Evolutionary conservation across 2,329 filamentous ascomycete species (phyloP), one percentile per base, ranked within the genome.

Genomic region (Macrophomina tecta): DNA sequence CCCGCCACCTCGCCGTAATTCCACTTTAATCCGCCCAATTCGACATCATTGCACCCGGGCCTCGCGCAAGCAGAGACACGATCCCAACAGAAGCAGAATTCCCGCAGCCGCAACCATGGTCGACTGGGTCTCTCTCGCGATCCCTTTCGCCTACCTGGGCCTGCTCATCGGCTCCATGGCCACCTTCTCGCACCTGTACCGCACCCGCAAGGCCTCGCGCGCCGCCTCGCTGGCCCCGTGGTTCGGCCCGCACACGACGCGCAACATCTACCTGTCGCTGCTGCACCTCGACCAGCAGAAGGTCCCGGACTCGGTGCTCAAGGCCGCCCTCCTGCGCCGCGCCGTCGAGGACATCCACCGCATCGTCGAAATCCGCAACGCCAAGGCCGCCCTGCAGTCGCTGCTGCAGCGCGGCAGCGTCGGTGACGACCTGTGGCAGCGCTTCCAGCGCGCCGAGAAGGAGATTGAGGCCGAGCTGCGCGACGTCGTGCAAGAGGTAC

Each of bases 381-480:
- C 93, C 72, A 99, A 98, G 83, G 91, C 92, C 73, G 93, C 95
- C 7, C 88, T 97, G 75, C 90, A 91, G 75, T 87, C 89, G 30
- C 82, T 99, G 71, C 81, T 98, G 73, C 93, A 97, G 80, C 86
- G 93, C 70, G 95, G 95, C 58, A 97, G 93, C 75, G 93, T 99
- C 1, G 94, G 95, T 14, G 95, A 99, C 77, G 95, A 99, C 79
- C 81, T 99, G 72, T 97, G 93, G 91, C 92, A 97, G 83, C 86
- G 94, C 46, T 97, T 98, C 79, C 81, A 90, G 80, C 87, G 93
- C 61, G 95, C 94, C 0, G 95, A 99, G 86, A 94, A 96, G 83
- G 95, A 99, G 81, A 96, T 98, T 84, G 94, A 99, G 82, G 92
- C 93, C 72, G 95, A 99, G 81, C 85, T 99, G 69, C 88, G 92